Evolutionary conservation across 139 green algal species (phyloP), one percentile per base, ranked within the genome.

Genomic region (Chlorella sp.): DNA sequence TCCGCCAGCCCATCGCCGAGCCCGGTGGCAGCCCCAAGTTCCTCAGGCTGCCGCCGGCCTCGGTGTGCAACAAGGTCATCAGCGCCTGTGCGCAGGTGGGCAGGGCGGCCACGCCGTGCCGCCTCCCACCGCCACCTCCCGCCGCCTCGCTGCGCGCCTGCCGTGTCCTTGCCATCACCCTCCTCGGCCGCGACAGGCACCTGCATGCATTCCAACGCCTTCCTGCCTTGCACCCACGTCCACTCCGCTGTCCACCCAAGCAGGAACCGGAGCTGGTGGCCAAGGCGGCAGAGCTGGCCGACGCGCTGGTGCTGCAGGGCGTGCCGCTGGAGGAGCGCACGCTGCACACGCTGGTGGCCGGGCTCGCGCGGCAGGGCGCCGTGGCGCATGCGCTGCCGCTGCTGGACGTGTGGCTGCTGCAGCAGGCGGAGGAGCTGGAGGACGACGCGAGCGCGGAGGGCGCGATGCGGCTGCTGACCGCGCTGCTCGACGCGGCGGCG

Each of bases 381-480:
- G 43, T 69, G 23, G 8, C 25, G 9, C 40, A 48, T 4, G 69
- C 58, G 31, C 65, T 83, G 33, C 56, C 72, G 2, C 41, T 77
- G 11, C 59, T 83, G 17, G 77, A 83, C 12, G 59, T 33, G 31
- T 80, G 69, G 70, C 67, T 83, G 71, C 40, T 68, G 45, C 59
- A 64, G 63, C 45, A 74, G n/a, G 48, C 53, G 42, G 67, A 77
- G 33, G 55, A n/a, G 33, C 59, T 83, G 27, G 45, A 58, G 14
- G 77, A 73, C 0, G 69, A 83, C 17, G 59, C 31, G 1, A 36
- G 33, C 60, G 41, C 42, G 35, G 38, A 33, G 8, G 72, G 9
- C 19, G 51, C 72, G 11, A 45, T 78, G 72, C 67, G 73, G 23
- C 17, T 82, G 36, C 51, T 83, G 68, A 40, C 45, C 0, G 23